Evolutionary conservation across 2,329 filamentous ascomycete genomes (phyloP).

Genomic region (Trichoderma oligosporum): DNA sequence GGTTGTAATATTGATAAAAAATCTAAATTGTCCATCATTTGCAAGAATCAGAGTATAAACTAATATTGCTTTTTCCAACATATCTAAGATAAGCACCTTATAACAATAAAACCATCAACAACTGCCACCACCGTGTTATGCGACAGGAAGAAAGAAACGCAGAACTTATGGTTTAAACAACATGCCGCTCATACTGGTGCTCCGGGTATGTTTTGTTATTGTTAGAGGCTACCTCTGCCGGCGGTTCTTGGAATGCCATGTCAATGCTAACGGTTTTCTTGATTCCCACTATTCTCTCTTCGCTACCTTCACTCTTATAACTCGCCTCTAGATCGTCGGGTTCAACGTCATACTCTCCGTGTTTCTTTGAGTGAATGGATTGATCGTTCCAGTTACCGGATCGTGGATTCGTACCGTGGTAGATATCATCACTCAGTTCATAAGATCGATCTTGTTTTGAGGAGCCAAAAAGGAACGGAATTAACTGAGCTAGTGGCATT

Average conservation of each 20-base stretch:
- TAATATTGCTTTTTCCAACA: too few species aligned
- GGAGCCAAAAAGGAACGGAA: slow-evolving; percentile 2
- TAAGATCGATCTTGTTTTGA: not conserved
- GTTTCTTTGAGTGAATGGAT: not conserved
- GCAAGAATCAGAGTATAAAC: too few species aligned
- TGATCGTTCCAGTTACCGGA: slow-evolving; percentile 6
- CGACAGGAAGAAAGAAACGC: too few species aligned
- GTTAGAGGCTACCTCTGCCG: not conserved
- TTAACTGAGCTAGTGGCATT: slow-evolving; percentile 1
- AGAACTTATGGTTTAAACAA: too few species aligned
- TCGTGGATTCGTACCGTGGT: not conserved
- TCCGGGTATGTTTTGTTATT: not conserved
- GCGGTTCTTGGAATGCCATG: slow-evolving; percentile 5
- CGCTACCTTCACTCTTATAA: slow-evolving; percentile 6
- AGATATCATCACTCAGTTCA: not conserved
- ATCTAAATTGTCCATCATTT: too few species aligned
- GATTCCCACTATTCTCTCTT: slow-evolving; percentile 8
- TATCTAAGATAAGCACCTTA: too few species aligned
- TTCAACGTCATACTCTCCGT: not conserved
- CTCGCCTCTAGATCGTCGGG: slow-evolving; percentile 1
- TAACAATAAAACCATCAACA: too few species aligned
- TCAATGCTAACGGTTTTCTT: slow-evolving; percentile 15
- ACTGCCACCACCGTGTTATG: too few species aligned
- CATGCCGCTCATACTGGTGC: not conserved
- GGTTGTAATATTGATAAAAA: too few species aligned